Evolutionary conservation across 2,329 filamentous ascomycete genomes (phyloP), one percentile per base, ranked within the genome.

Genomic region (Cadophora gregata): DNA sequence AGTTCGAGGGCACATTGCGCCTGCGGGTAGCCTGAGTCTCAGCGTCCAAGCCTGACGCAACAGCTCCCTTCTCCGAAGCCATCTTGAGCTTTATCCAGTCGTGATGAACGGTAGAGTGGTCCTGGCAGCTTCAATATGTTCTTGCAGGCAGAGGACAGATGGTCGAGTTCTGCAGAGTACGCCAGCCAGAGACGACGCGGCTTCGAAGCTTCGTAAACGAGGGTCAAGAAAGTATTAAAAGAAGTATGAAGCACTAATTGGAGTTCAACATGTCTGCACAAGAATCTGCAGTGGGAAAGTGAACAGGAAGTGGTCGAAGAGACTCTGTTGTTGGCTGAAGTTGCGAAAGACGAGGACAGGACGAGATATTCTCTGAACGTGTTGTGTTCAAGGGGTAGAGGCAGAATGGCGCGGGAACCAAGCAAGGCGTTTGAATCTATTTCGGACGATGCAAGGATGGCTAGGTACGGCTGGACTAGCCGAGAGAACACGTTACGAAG

Each of bases 31-130:
- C 82, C 73, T 88, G 84, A 74, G 81, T 82, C 65, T 84, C 78
- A 14, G 69, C 60, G 73, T 89, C 86, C 75, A 85, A 83, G 79
- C 88, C 88, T 47, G 88, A 87, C 78, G 84, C 86, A 78, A 84
- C 80, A 75, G 82, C 80, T 76, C 83, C 82, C 79, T 82, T 84
- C 66, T 83, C 81, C 36, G 74, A 68, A 68, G 76, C 74, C 76
- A 78, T 78, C n/a, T 68, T 73, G 64, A 47, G 64, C 33, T 8
- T 51, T 59, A 12, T 27, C 42, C 45, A 33, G 59, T 53, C 38
- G 63, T 53, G 56, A 51, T 59, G 19, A 55, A 53, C 12, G 62
- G 36, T 29, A 21, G 25, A 58, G 14, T 6, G 31, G 9, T 25
- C 50, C 24, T 51, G 33, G 58, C 29, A 62, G 42, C n/a, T 31